Evolutionary conservation across 495 filamentous ascomycete genomes (phyloP).

Genomic region (Talaromyces wortmannii): DNA sequence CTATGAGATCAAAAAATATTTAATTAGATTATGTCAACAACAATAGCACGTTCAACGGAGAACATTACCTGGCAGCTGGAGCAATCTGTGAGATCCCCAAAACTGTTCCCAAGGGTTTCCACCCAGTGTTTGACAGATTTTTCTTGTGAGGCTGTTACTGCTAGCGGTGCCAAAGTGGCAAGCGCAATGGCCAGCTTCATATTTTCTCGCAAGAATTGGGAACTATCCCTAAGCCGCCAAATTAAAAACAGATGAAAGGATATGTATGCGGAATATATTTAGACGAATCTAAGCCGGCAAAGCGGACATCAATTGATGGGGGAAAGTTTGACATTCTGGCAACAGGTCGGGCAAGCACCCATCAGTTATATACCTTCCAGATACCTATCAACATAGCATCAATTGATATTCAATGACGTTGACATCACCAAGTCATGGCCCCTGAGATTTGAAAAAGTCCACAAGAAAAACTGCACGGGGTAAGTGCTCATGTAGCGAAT

Average conservation of each 20-base stretch:
- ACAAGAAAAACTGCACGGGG: no score
- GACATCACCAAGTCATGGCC: no score
- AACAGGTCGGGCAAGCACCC: background rate
- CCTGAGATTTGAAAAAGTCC: no score
- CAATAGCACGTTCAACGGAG: background rate
- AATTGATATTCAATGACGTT: background rate
- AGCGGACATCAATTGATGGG: background rate
- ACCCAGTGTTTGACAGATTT: no score
- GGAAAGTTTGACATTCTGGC: background rate
- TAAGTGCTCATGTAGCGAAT: no score
- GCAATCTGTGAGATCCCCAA: no score
- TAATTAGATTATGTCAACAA: background rate
- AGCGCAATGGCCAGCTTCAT: no score
- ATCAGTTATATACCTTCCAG: background rate
- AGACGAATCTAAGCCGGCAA: background rate
- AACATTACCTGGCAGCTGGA: no score
- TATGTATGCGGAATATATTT: background rate
- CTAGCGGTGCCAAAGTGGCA: no score
- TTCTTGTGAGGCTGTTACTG: no score
- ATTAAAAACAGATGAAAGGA: background rate
- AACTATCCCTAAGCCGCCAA: background rate
- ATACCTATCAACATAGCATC: background rate
- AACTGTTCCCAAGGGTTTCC: no score
- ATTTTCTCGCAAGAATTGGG: background rate
- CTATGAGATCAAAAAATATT: conserved; percentile 10